phyloP scores from a whole-genome alignment of 345 rosid genomes.

The Heritiera littoralis region DNA sequence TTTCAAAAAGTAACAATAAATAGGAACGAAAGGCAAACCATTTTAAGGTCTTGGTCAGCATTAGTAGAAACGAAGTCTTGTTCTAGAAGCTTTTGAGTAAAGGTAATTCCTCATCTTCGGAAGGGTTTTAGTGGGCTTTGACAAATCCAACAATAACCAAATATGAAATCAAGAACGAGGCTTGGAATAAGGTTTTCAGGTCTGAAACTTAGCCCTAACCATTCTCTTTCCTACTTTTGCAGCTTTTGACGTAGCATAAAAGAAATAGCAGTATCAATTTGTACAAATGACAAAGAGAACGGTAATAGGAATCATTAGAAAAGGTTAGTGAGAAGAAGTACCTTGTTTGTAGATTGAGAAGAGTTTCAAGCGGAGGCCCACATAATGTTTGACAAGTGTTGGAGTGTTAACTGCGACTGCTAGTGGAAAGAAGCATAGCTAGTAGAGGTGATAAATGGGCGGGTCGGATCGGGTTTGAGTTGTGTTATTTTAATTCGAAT shows the following conservation, averaged over 20 bases:
- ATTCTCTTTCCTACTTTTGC: slow-evolving; percentile 54
- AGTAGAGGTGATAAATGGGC: too few relatives aligned
- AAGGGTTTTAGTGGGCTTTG: slow-evolving; percentile 43
- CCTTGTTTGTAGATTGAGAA: slow-evolving; percentile 36
- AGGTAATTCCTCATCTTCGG: slow-evolving; percentile 55
- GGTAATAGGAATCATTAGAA: background rate
- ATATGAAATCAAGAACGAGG: slow-evolving; percentile 76
- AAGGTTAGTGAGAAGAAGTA: background rate
- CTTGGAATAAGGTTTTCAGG: slow-evolving; percentile 82
- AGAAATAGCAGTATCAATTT: background rate
- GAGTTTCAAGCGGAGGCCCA: slow-evolving; percentile 35
- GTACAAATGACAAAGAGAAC: slow-evolving; percentile 13
- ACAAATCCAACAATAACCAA: slow-evolving; percentile 63
- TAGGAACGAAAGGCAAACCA: slow-evolving; percentile 42
- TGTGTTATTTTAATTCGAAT: too few relatives aligned
- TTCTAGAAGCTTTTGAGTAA: slow-evolving; percentile 52
- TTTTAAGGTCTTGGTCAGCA: slow-evolving; percentile 66
- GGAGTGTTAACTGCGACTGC: background rate
- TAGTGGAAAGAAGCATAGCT: too few relatives aligned
- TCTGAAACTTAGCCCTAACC: slow-evolving; percentile 65
- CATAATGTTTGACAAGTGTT: slow-evolving; percentile 20
- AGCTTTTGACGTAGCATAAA: slow-evolving; percentile 31
- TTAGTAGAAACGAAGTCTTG: slow-evolving; percentile 38
- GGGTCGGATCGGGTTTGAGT: too few relatives aligned
- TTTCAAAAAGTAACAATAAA: background rate